Evolutionary conservation across 352 stramenopile species (phyloP).

Genomic region (Pseudoperonospora humuli): DNA sequence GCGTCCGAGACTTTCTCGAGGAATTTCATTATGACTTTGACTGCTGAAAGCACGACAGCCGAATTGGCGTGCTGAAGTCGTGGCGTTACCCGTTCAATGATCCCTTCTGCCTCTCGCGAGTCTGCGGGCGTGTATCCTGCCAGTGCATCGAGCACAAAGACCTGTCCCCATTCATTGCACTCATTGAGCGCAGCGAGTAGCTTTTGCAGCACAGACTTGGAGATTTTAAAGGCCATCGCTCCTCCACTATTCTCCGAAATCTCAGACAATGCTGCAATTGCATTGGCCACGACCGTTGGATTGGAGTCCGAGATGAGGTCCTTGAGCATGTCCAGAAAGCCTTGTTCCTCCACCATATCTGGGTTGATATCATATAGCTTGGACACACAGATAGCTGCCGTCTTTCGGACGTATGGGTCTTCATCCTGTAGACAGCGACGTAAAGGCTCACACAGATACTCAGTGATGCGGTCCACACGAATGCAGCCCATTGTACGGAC

Average conservation of each 20-base stretch:
- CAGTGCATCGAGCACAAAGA: constrained; percentile 96
- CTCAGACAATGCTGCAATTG: constrained; percentile 95
- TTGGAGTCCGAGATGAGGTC: constrained; percentile 98
- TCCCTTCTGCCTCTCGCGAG: constrained; percentile 94
- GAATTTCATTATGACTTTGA: constrained; percentile 96
- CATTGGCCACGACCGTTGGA: constrained; percentile 97
- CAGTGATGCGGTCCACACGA: constrained; percentile 97
- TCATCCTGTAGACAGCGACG: constrained; percentile 89
- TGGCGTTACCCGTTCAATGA: constrained; percentile 98
- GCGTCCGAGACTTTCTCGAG: constrained; percentile 92
- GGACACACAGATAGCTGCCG: constrained; percentile 97
- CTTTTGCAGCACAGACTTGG: constrained; percentile 96
- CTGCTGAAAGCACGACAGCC: constrained; percentile 96
- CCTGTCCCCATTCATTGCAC: constrained; percentile 99
- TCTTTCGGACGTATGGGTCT: constrained; percentile 99
- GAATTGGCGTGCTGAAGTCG: constrained; percentile 97
- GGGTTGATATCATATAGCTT: constrained; percentile 99
- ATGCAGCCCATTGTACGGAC: constrained; percentile 99
- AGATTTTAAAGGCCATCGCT: constrained; percentile 88
- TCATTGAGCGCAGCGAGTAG: constrained; percentile 97
- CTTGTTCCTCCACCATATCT: constrained; percentile 93
- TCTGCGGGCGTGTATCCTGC: constrained; percentile 93
- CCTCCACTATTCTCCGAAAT: constrained; percentile 93
- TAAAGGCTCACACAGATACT: constrained; percentile 97
- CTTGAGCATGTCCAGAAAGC: constrained; percentile 94